Evolutionary conservation across 129 eudicot species (phyloP), one percentile per base, ranked within the genome.

Genomic region (Lactuca sativa): DNA sequence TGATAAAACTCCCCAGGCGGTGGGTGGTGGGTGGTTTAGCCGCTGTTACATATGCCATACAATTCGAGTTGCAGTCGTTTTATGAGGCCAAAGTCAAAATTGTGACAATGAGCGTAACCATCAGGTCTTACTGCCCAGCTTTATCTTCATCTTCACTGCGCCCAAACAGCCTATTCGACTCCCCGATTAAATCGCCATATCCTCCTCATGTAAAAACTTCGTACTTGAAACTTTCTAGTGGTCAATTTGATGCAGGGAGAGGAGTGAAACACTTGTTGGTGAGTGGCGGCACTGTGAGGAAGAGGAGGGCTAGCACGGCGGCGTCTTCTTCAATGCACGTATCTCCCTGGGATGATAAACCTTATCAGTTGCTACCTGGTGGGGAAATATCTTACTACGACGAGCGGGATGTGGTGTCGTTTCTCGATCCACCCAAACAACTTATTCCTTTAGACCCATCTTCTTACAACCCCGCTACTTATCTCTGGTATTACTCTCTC

Each of bases 341-440:
- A 10, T 74, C 90, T 9, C 73, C 86, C 0, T 82, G 92, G 90
- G 90, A 82, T 64, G 90, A 81, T 66, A 80, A 77, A 65, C 90
- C 96, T 13, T 75, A 67, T 78, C 78, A 59, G 57, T 59, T 69
- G 14, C 67, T 73, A 0, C 84, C 85, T 6, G 72, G 73, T 38
- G 88, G 90, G 4, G 57, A 43, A 59, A 60, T 59, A 25, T 56
- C 74, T 10, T 86, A 82, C 70, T 79, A 86, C 62, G 95, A 87
- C 34, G 97, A 85, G 65, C 76, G 68, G 55, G 97, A 88, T 16
- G 86, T 91, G 14, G 75, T 82, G 16, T 74, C 92, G 17, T 91
- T 88, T 76, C 95, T 91, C n/a, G 86, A 83, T 66, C 95, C 95
- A 58, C 93, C 96, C 12, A 88, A 80, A 38, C 71, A 67, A 49